A percentile compares a stretch with the other conserved stretches of the same genome.
phyloP scores from a whole-genome alignment of 208 protist genomes.

The Jaenimonas drosophilae region DNA sequence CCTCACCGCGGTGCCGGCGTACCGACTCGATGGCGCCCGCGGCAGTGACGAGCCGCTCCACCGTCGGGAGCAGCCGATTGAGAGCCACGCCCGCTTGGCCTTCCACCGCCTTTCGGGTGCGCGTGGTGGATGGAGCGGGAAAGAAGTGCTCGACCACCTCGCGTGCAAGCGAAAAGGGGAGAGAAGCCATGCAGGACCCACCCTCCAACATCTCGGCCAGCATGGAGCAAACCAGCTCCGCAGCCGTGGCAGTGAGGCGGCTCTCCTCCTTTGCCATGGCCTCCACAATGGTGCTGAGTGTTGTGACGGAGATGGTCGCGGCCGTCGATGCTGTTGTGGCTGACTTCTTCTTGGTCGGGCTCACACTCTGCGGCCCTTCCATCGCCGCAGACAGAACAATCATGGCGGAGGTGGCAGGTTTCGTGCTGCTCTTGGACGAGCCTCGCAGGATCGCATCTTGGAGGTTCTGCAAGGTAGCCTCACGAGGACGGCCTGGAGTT shows the following conservation, averaged over 20 bases:
- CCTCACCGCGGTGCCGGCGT: not conserved
- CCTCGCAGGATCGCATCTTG: conserved; percentile 1
- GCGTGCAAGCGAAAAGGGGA: conserved; percentile 3
- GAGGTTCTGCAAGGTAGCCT: not conserved
- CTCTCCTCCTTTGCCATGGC: conserved; percentile 56
- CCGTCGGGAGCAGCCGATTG: not conserved
- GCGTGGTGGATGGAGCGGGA: conserved; percentile 1
- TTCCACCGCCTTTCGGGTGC: no score
- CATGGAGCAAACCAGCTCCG: conserved; percentile 40
- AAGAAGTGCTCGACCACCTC: conserved; percentile 14
- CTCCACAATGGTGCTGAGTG: conserved; percentile 61
- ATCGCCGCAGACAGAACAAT: no score
- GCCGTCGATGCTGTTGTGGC: not conserved
- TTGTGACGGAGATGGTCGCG: conserved; percentile 26
- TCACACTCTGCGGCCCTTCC: no score
- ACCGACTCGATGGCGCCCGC: not conserved
- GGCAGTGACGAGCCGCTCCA: not conserved
- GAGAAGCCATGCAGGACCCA: not conserved
- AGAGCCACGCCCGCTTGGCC: not conserved
- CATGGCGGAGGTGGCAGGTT: not conserved
- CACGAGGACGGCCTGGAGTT: not conserved
- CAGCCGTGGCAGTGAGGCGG: conserved; percentile 20
- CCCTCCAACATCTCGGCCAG: conserved; percentile 13
- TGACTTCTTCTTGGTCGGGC: not conserved
- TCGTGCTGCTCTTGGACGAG: not conserved